Percentiles rank a stretch among this genome's conserved stretches.
Conservation (phyloP, 2,329 filamentous ascomycete species). For the Fusarium armeniacum region DNA sequence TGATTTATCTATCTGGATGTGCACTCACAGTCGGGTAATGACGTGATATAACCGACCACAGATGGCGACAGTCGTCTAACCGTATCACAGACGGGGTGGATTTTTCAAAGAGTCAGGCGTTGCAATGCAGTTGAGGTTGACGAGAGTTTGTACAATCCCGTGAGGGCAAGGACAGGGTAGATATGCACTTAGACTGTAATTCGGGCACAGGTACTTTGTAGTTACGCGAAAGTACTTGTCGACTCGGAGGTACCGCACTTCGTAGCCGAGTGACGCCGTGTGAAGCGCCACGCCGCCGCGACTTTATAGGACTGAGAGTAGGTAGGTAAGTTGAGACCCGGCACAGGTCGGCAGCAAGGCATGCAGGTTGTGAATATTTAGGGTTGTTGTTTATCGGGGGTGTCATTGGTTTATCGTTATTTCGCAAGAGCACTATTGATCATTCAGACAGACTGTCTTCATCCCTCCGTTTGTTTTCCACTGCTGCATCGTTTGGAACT, state of each 20-base stretch:
- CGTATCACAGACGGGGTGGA: conserved; percentile 2
- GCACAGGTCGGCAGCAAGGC: neutral
- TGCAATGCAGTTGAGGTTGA: conserved; percentile 23
- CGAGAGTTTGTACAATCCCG: conserved; percentile 36
- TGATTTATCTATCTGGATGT: conserved; percentile 2
- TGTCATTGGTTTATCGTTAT: neutral
- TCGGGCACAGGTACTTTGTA: conserved; percentile 23
- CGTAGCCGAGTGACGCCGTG: conserved; percentile 45
- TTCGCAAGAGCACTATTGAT: neutral
- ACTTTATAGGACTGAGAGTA: conserved; percentile 10
- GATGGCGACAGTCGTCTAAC: conserved; percentile 9
- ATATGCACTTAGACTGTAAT: conserved; percentile 6
- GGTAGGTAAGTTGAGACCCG: conserved; percentile 13
- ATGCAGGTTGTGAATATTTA: neutral
- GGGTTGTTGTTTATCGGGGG: neutral
- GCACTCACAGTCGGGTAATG: conserved; percentile 19
- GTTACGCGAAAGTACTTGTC: conserved; percentile 31
- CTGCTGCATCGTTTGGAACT: neutral
- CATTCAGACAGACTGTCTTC: neutral
- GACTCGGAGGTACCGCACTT: conserved; percentile 28
- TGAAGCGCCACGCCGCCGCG: conserved; percentile 50
- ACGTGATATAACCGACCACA: conserved; percentile 31
- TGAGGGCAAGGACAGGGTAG: conserved; percentile 14
- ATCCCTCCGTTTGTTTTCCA: neutral
- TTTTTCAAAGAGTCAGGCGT: conserved; percentile 2